Percentiles rank a stretch among this genome's conserved stretches.
These are phyloP conservation scores for Fusarium denticulatum DNA, from an alignment of 2,329 filamentous ascomycete species.

Conservation along the genomic window DNA sequence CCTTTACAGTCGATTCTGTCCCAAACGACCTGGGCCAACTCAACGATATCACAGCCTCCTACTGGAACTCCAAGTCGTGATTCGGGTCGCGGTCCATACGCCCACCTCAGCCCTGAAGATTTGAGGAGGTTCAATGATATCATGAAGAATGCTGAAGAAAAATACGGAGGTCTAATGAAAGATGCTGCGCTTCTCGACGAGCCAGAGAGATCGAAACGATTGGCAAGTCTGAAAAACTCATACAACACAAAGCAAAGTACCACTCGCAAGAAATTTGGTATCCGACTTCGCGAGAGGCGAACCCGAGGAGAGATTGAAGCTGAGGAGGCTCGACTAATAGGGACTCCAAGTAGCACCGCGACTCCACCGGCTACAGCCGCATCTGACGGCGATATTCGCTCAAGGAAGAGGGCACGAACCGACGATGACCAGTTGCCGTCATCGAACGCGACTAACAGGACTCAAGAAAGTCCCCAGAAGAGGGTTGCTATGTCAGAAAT, in stretches of 20 bases:
- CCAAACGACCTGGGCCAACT: constrained; percentile 1
- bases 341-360: constrained; percentile 18
- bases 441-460: not conserved
- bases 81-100: constrained; percentile 56
- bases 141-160: constrained; percentile 46
- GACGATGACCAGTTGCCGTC: constrained; percentile 12
- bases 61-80: constrained; percentile 42
- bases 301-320: constrained; percentile 58
- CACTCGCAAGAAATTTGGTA: constrained; percentile 68
- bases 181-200: constrained; percentile 53
- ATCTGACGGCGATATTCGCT: constrained; percentile 8
- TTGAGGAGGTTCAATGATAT: constrained; percentile 40
- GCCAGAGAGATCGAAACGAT: constrained; percentile 43
- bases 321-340: constrained; percentile 52
- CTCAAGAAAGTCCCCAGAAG: constrained; percentile 36
- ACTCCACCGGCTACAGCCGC: constrained; percentile 13
- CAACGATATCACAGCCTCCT: not conserved
- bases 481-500: constrained; percentile 47
- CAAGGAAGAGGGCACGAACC: constrained; percentile 41
- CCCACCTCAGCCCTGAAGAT: constrained; percentile 52
- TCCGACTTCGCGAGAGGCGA: constrained; percentile 61
- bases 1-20: not conserved
- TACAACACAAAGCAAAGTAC: constrained; percentile 66
- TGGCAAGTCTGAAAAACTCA: constrained; percentile 60
- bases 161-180: constrained; percentile 55